Conservation (phyloP, 2,329 filamentous ascomycete species). For the Blumeriella jaapii region DNA sequence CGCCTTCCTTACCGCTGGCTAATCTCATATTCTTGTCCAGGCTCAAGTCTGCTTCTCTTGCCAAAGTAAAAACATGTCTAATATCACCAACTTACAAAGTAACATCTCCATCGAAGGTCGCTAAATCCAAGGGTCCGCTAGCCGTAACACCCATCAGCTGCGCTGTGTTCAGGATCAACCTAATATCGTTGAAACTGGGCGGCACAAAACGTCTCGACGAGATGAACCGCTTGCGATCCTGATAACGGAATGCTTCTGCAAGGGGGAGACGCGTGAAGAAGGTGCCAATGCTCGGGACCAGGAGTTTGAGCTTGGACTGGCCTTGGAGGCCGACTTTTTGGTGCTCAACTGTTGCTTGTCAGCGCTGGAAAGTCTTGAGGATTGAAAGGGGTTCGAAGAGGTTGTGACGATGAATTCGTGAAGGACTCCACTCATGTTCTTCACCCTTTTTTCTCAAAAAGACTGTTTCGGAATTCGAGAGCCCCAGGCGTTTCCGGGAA, state of each 20-base stretch:
- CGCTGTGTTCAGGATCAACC: slow-evolving; percentile 85
- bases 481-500: no score
- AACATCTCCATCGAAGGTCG: slow-evolving; percentile 96
- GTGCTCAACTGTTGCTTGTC: slow-evolving; percentile 49
- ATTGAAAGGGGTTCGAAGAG: no score
- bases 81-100: slow-evolving; percentile 48
- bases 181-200: slow-evolving; percentile 93
- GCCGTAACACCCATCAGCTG: slow-evolving; percentile 85
- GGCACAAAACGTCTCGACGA: slow-evolving; percentile 86
- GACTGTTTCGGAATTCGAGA: no score
- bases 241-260: slow-evolving; percentile 82
- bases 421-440: no score
- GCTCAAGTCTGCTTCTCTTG: no score
- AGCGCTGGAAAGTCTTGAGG: neutral
- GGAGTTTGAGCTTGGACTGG: slow-evolving; percentile 81
- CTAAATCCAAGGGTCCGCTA: slow-evolving; percentile 61
- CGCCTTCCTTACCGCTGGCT: no score
- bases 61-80: no score
- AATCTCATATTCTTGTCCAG: no score
- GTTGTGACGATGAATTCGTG: no score
- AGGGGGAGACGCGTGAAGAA: slow-evolving; percentile 87
- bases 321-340: slow-evolving; percentile 52
- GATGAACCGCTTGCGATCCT: slow-evolving; percentile 77
- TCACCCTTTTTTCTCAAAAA: no score
- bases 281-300: slow-evolving; percentile 82